Evolutionary conservation across 257 asterid genomes (phyloP).

Genomic region (Gentiana dahurica): DNA sequence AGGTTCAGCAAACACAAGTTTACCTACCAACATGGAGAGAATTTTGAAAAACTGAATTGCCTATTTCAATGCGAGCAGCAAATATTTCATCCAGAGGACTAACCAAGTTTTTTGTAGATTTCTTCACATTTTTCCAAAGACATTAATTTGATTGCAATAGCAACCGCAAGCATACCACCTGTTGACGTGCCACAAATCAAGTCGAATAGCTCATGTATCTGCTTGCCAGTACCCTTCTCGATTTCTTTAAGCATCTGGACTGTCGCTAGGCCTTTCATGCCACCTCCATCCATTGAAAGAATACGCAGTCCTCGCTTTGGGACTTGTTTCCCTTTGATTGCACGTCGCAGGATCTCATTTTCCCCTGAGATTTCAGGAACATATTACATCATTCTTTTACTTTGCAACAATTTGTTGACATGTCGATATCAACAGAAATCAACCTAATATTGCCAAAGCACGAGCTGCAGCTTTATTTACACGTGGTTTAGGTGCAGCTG

Average conservation of each 20-base stretch:
- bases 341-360: constrained; percentile 90
- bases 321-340: constrained; percentile 71
- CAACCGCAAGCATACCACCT: constrained; percentile 99
- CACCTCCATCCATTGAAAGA: constrained; percentile 99
- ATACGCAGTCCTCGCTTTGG: constrained; percentile 90
- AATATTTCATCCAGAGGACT: constrained; percentile 18
- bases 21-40: constrained; percentile 41
- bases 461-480: constrained; percentile 97
- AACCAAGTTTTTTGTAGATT: constrained; percentile 95
- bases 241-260: constrained; percentile 85
- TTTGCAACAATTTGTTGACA: constrained; percentile 6
- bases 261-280: constrained; percentile 99
- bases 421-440: constrained; percentile 12
- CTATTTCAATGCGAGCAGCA: constrained; percentile 6
- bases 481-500: constrained; percentile 60
- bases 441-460: constrained; percentile 92
- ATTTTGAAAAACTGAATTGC: constrained; percentile 5
- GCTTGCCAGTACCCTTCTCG: constrained; percentile 92
- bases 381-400: constrained; percentile 11
- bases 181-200: constrained; percentile 99
- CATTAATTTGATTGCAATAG: constrained; percentile 87
- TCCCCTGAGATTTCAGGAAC: constrained; percentile 51
- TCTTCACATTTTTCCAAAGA: constrained; percentile 94
- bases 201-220: constrained; percentile 93
- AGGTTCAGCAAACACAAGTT: constrained; percentile 97